Evolutionary conservation across 495 filamentous ascomycete species (phyloP).

Genomic region (Cetradonia linearis): DNA sequence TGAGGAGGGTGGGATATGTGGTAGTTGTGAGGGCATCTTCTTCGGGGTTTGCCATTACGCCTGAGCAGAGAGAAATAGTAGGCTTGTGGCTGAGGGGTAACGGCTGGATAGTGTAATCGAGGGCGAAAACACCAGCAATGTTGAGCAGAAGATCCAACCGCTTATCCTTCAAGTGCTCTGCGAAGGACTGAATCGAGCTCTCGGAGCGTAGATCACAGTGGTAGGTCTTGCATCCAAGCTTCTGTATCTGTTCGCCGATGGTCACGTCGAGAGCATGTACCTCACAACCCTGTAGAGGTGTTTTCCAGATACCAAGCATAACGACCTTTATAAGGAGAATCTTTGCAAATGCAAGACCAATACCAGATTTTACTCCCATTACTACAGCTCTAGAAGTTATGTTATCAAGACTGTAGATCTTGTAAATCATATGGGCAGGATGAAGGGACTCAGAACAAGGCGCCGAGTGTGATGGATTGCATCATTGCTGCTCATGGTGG

Average conservation of each 20-base stretch:
- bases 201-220: not conserved
- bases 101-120: not conserved
- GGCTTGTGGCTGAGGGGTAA: not conserved
- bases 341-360: constrained; percentile 27
- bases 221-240: not conserved
- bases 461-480: no score
- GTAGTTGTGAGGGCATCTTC: constrained; percentile 22
- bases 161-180: not conserved
- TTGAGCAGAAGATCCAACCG: constrained; percentile 1
- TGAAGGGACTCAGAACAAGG: not conserved
- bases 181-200: constrained; percentile 2
- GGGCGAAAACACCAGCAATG: not conserved
- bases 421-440: not conserved
- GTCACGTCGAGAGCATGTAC: constrained; percentile 24
- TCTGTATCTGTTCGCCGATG: not conserved
- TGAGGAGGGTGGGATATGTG: constrained; percentile 13
- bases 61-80: constrained; percentile 1
- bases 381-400: constrained; percentile 31
- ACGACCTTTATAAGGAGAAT: constrained; percentile 23
- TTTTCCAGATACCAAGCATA: not conserved
- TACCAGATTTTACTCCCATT: constrained; percentile 30
- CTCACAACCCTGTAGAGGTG: constrained; percentile 24
- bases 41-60: constrained; percentile 27
- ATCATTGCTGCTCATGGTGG: not conserved
- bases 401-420: not conserved